phyloP scores from a whole-genome alignment of 2,329 filamentous ascomycete genomes.

The Aspergillus hortae region DNA sequence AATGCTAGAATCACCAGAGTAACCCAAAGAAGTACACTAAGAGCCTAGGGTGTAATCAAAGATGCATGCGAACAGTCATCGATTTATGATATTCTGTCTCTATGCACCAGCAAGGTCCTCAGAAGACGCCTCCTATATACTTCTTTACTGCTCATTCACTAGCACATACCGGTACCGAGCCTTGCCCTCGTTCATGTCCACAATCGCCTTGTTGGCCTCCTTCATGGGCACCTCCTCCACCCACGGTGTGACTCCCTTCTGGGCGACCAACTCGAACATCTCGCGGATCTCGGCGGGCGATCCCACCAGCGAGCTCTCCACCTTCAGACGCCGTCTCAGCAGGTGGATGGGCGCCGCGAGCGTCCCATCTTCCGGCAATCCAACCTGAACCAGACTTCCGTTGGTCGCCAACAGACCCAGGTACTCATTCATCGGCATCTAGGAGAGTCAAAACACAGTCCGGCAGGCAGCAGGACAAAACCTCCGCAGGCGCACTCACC shows the following conservation, averaged over 20 bases:
- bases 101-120: not conserved
- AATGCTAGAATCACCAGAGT: too few relatives aligned
- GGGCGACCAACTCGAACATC: slow-evolving; percentile 43
- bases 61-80: not conserved
- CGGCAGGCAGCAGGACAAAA: not conserved
- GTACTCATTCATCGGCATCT: slow-evolving; percentile 63
- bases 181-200: slow-evolving; percentile 44
- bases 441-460: slow-evolving; percentile 4
- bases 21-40: too few relatives aligned
- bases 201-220: slow-evolving; percentile 42
- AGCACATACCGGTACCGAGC: slow-evolving; percentile 47
- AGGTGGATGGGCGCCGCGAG: slow-evolving; percentile 54
- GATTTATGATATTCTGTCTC: not conserved
- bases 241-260: slow-evolving; percentile 42
- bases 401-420: slow-evolving; percentile 56
- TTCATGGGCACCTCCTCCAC: slow-evolving; percentile 41
- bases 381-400: slow-evolving; percentile 64
- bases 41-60: not conserved
- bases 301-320: slow-evolving; percentile 48
- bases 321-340: slow-evolving; percentile 53
- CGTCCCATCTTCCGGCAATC: slow-evolving; percentile 57
- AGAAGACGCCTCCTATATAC: slow-evolving; percentile 5
- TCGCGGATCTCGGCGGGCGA: slow-evolving; percentile 40
- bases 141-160: slow-evolving; percentile 32
- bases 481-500: slow-evolving; percentile 16